These are phyloP conservation scores for Tephrocybe sp. DNA, from an alignment of 768 basidiomycete species.

Conservation along the genomic window DNA sequence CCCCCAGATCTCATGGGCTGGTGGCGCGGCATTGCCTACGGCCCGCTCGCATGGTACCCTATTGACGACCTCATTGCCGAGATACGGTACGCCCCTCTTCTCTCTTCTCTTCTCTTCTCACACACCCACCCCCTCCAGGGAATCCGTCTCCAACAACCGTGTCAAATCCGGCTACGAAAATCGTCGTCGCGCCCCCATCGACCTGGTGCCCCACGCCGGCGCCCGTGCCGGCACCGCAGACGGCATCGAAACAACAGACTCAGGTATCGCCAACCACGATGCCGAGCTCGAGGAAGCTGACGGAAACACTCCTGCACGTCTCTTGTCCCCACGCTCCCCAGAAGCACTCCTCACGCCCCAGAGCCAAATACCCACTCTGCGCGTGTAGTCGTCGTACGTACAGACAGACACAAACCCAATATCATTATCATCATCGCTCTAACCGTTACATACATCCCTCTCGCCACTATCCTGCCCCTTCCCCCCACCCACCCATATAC, in stretches of 20 bases:
- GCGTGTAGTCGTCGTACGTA: slow-evolving; percentile 35
- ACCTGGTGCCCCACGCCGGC: slow-evolving; percentile 71
- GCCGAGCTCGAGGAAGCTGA: slow-evolving; percentile 44
- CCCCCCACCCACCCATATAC: slow-evolving; percentile 12
- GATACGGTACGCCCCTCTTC: slow-evolving; percentile 73
- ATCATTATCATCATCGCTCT: slow-evolving; percentile 8
- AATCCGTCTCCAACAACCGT: slow-evolving; percentile 80
- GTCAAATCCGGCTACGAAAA: slow-evolving; percentile 74
- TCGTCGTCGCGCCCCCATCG: slow-evolving; percentile 63
- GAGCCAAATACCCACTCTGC: slow-evolving; percentile 40
- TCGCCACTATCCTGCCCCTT: slow-evolving; percentile 3
- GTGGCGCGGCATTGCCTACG: slow-evolving; percentile 70
- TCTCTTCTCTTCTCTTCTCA: slow-evolving; percentile 1
- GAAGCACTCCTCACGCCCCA: slow-evolving; percentile 29
- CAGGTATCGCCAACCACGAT: slow-evolving; percentile 44
- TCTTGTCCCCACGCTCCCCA: slow-evolving; percentile 27
- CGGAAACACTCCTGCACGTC: slow-evolving; percentile 20
- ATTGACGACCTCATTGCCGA: slow-evolving; percentile 81
- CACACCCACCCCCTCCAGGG: slow-evolving; percentile 40
- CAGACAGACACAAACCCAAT: not conserved
- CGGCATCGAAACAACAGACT: slow-evolving; percentile 60
- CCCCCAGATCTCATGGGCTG: slow-evolving; percentile 69
- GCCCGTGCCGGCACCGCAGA: slow-evolving; percentile 63
- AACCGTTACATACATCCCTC: slow-evolving; percentile 6
- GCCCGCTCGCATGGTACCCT: slow-evolving; percentile 70